Evolutionary conservation across 441 rosid species (phyloP).

Genomic region (Pelargonium fulgidum): DNA sequence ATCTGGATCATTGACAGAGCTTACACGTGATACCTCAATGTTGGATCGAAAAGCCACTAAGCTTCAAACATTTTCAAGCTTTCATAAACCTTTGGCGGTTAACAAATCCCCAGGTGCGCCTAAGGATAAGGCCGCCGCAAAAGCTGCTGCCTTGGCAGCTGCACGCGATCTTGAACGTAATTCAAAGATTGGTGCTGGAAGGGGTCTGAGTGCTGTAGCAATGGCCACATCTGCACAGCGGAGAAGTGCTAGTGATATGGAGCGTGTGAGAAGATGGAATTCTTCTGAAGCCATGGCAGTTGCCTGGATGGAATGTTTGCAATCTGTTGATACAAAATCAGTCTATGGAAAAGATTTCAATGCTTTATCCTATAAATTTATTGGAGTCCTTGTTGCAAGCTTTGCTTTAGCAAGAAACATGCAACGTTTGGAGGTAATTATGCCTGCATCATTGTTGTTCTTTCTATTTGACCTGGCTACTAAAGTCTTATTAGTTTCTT

Average conservation of each 20-base stretch:
- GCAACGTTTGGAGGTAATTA: slow-evolving; percentile 87
- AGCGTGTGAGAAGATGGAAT: slow-evolving; percentile 93
- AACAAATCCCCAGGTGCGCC: slow-evolving; percentile 58
- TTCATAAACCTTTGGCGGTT: slow-evolving; percentile 73
- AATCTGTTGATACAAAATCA: slow-evolving; percentile 85
- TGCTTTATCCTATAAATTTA: slow-evolving; percentile 86
- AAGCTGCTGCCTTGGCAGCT: slow-evolving; percentile 98
- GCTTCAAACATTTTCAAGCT: slow-evolving; percentile 86
- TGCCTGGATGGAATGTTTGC: slow-evolving; percentile 99
- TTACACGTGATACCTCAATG: slow-evolving; percentile 75
- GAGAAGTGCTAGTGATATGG: slow-evolving; percentile 81
- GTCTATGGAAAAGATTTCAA: slow-evolving; percentile 98
- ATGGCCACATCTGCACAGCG: slow-evolving; percentile 99
- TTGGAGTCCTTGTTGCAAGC: slow-evolving; percentile 97
- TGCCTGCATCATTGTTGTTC: background rate
- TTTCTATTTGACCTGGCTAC: background rate
- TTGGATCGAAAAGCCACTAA: slow-evolving; percentile 74
- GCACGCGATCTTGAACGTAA: slow-evolving; percentile 98
- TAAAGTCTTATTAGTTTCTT: background rate
- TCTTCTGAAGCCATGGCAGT: slow-evolving; percentile 92
- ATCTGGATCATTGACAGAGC: slow-evolving; percentile 53
- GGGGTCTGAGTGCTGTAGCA: slow-evolving; percentile 99
- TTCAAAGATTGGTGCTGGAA: slow-evolving; percentile 98
- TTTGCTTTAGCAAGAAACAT: slow-evolving; percentile 98
- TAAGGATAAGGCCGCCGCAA: slow-evolving; percentile 96